phyloP scores from a whole-genome alignment of 345 rosid genomes.

The Acer campestre region DNA sequence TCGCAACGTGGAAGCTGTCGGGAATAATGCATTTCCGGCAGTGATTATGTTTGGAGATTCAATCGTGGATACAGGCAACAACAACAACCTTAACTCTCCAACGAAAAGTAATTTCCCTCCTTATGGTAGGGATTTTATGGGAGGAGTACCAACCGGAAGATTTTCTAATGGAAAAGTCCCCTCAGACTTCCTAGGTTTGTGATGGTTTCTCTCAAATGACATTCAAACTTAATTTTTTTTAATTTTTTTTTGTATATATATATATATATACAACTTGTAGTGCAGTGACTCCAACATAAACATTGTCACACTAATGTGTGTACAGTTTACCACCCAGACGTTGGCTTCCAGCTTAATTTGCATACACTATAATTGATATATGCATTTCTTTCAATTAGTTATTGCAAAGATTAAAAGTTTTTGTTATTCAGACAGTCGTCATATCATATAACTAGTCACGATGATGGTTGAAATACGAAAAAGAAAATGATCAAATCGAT shows the following conservation, averaged over 20 bases:
- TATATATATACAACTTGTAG: too few species aligned
- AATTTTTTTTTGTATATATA: too few species aligned
- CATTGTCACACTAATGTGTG: too few species aligned
- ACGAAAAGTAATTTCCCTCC: constrained; percentile 46
- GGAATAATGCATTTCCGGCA: constrained; percentile 18
- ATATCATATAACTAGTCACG: too few species aligned
- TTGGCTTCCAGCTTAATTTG: too few species aligned
- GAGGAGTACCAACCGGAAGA: constrained; percentile 38
- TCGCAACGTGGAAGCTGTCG: background rate
- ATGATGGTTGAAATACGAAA: background rate
- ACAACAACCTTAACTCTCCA: constrained; percentile 24
- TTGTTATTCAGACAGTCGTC: background rate
- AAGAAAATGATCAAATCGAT: background rate
- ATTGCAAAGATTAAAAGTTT: background rate
- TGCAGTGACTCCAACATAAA: too few species aligned
- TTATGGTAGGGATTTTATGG: constrained; percentile 42
- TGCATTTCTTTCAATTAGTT: too few species aligned
- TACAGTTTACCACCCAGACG: too few species aligned
- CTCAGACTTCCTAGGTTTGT: constrained; percentile 39
- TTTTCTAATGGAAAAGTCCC: constrained; percentile 43
- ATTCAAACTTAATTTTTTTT: too few species aligned
- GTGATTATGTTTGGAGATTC: constrained; percentile 51
- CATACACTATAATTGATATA: too few species aligned
- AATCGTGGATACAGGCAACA: constrained; percentile 44
- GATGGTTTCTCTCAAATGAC: background rate